Evolutionary conservation across 306 rosid species (phyloP), one percentile per base, ranked within the genome.

Genomic region (Rubus idaeus): DNA sequence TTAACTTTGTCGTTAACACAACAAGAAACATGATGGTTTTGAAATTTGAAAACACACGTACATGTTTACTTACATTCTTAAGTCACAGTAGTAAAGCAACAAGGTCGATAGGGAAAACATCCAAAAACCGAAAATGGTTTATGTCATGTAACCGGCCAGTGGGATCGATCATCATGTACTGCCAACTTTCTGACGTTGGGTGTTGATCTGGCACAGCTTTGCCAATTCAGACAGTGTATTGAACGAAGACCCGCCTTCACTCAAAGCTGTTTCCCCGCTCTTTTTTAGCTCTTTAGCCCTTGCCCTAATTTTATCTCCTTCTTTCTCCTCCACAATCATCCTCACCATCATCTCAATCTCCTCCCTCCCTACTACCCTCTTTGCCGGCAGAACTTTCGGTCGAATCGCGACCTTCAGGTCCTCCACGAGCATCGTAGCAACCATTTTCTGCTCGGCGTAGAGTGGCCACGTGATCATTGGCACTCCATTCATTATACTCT

Each of bases 391-490:
- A 0, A 76, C 45, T 47, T 39, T 50, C 17, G 76, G 68, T 20
- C 72, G 37, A 37, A 75, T 67, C 12, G 71, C 79, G 56, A 71
- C 64, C 5, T 87, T 83, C 5, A 71, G 62, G 35, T 88, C 93
- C 77, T 89, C 88, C 44, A 78, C 70, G 37, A 88, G 12, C 71
- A 82, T 1, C 5, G 82, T 41, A 0, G 90, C 89, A 21, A 84
- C 89, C 88, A 91, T 82, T 60, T 67, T 80, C 68, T 90, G 88
- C 88, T 90, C 89, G 0, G 86, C 86, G 12, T 87, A 88, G 0
- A 91, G 75, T 0, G 88, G 93, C 90, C 93, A 85, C 3, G 85
- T 79, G 1, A 88, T 64, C 76, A 89, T 79, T 0, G 89, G 84
- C 6, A 87, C 86, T 3, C 90, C 88, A 2, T 78, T 85, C 0